A percentile compares a stretch with the other conserved stretches of the same genome.
These are phyloP conservation scores for Podaxis pistillaris DNA, from an alignment of 768 basidiomycete genomes.

Conservation along the genomic window DNA sequence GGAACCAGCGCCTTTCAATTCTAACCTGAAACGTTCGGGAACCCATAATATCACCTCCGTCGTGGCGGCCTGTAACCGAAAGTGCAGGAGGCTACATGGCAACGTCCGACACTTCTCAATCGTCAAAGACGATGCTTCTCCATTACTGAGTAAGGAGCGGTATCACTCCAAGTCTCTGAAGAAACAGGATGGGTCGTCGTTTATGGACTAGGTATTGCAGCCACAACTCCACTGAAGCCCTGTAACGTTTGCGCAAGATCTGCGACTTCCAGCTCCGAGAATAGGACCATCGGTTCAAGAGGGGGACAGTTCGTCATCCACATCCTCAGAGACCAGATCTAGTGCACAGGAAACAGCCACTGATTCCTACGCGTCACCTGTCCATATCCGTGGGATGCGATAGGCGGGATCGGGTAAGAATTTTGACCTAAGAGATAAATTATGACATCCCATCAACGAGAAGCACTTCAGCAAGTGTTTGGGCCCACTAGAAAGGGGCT, in stretches of 20 bases:
- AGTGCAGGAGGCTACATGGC: background rate
- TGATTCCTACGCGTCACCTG: conserved; percentile 1
- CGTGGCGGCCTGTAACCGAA: background rate
- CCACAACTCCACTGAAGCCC: background rate
- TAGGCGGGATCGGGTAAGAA: background rate
- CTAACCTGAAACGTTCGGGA: background rate
- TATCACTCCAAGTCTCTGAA: background rate
- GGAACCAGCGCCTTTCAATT: background rate
- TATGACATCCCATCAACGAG: conserved; percentile 4
- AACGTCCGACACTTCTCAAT: background rate
- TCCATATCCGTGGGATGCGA: background rate
- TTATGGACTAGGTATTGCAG: background rate
- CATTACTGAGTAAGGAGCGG: background rate
- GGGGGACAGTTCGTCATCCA: background rate
- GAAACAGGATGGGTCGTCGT: background rate
- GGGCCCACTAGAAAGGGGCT: background rate
- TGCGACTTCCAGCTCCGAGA: background rate
- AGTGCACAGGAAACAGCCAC: background rate
- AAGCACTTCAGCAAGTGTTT: conserved; percentile 2
- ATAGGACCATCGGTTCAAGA: background rate
- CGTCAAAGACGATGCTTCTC: background rate
- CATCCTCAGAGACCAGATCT: background rate
- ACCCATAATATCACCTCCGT: background rate
- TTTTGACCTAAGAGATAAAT: background rate
- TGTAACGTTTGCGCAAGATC: background rate